Conservation (phyloP, 2,329 filamentous ascomycete species). For the Cercospora zeae-maydis region DNA sequence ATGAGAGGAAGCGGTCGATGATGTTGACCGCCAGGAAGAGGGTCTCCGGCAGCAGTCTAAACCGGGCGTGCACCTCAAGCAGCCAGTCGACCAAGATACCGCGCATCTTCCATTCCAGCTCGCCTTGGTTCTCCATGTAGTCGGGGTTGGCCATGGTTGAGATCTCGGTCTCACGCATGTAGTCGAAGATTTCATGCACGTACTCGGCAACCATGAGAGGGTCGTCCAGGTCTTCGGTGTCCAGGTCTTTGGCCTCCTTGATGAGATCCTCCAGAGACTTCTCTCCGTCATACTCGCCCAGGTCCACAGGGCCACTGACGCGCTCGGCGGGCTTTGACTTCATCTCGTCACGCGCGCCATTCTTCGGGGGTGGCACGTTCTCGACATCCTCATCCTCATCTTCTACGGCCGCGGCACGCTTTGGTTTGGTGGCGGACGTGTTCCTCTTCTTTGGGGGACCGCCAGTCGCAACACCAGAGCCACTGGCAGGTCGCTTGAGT, state of each 20-base stretch:
- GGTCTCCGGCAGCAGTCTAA: constrained; percentile 91
- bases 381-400: constrained; percentile 56
- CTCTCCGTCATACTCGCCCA: constrained; percentile 37
- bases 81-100: constrained; percentile 97
- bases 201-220: constrained; percentile 98
- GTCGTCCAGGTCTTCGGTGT: constrained; percentile 84
- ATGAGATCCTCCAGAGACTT: constrained; percentile 38
- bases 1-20: constrained; percentile 93
- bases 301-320: constrained; percentile 36
- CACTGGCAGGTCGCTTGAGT: constrained; percentile 68
- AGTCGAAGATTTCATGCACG: constrained; percentile 94
- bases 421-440: constrained; percentile 51
- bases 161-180: constrained; percentile 81
- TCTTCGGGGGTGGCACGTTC: constrained; percentile 65
- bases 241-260: constrained; percentile 60
- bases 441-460: constrained; percentile 67
- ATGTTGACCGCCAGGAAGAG: constrained; percentile 97
- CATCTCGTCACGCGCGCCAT: constrained; percentile 37
- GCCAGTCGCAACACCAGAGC: constrained; percentile 64
- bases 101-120: constrained; percentile 97
- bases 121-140: constrained; percentile 93
- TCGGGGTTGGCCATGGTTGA: constrained; percentile 79
- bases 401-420: constrained; percentile 40
- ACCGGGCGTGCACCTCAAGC: constrained; percentile 95
- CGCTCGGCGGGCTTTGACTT: constrained; percentile 44